These are phyloP conservation scores for Fraxinus floribunda DNA, from an alignment of 305 asterid species.

Conservation along the genomic window DNA sequence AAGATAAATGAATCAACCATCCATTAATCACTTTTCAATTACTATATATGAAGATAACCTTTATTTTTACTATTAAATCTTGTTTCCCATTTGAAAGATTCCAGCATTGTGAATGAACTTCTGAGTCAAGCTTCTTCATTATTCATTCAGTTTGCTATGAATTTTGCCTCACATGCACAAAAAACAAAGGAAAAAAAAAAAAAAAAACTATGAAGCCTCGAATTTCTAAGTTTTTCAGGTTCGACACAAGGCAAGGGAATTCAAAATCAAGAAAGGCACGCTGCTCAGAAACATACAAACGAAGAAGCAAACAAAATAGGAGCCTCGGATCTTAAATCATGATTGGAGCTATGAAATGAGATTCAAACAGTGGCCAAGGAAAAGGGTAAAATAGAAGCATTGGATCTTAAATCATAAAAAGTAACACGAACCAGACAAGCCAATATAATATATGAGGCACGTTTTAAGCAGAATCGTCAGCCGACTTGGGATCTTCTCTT, in stretches of 20 bases:
- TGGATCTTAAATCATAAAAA: conserved; percentile 11
- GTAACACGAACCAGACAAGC: not conserved
- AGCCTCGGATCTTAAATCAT: not conserved
- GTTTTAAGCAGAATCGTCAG: conserved; percentile 32
- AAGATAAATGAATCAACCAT: conserved; percentile 29
- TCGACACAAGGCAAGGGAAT: not conserved
- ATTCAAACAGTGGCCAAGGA: not conserved
- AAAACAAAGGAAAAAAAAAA: not conserved
- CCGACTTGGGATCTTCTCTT: conserved; percentile 46
- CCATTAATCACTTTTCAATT: not conserved
- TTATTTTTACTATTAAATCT: conserved; percentile 5
- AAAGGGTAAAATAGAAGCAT: not conserved
- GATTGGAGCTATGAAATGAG: not conserved
- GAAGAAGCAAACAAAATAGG: not conserved
- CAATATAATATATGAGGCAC: not conserved
- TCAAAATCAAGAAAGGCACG: not conserved
- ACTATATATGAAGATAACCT: conserved; percentile 12
- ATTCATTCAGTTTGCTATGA: not conserved
- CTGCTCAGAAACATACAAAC: not conserved
- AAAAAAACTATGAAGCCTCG: not conserved
- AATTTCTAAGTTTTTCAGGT: not conserved
- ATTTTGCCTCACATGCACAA: not conserved
- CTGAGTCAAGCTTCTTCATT: conserved; percentile 29
- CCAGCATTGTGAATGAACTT: conserved; percentile 26
- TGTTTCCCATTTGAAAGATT: conserved; percentile 12